These are phyloP conservation scores for Alternaria triticimaculans DNA, from an alignment of 2,329 filamentous ascomycete genomes.

Conservation along the genomic window DNA sequence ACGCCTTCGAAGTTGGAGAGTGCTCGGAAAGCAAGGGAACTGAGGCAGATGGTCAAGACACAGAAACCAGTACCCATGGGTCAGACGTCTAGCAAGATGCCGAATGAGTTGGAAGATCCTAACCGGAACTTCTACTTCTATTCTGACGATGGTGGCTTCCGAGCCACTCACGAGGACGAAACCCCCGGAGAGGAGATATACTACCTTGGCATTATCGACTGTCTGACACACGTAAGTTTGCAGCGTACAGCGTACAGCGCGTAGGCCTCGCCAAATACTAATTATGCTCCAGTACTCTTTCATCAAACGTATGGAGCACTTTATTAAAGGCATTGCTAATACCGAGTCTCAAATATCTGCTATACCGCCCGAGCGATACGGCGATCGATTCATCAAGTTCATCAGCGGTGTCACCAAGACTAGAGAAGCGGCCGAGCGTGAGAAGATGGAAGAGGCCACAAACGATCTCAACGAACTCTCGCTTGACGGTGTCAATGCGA, in stretches of 20 bases:
- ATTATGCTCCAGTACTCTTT: slow-evolving; percentile 76
- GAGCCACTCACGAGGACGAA: slow-evolving; percentile 91
- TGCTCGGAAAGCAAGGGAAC: slow-evolving; percentile 85
- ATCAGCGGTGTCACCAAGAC: slow-evolving; percentile 91
- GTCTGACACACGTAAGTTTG: slow-evolving; percentile 84
- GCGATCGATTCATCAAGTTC: slow-evolving; percentile 92
- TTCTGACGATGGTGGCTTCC: slow-evolving; percentile 89
- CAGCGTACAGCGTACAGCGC: background rate
- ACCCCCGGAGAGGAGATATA: slow-evolving; percentile 88
- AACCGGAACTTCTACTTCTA: slow-evolving; percentile 86
- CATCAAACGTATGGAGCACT: slow-evolving; percentile 93
- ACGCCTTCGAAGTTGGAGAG: slow-evolving; percentile 95
- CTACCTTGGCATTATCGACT: slow-evolving; percentile 98
- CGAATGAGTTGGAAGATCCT: slow-evolving; percentile 74
- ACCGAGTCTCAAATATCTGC: slow-evolving; percentile 90
- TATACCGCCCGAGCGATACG: slow-evolving; percentile 87
- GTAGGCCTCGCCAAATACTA: slow-evolving; percentile 17
- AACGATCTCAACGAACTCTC: slow-evolving; percentile 45
- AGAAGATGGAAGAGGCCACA: slow-evolving; percentile 48
- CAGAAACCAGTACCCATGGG: slow-evolving; percentile 95
- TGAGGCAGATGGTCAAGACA: slow-evolving; percentile 89
- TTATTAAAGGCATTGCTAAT: slow-evolving; percentile 90
- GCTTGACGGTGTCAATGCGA: slow-evolving; percentile 49
- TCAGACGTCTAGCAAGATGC: slow-evolving; percentile 82
- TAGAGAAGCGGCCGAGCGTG: slow-evolving; percentile 76